Evolutionary conservation across 2,329 filamentous ascomycete genomes (phyloP).

Genomic region (Exophiala calicioides): DNA sequence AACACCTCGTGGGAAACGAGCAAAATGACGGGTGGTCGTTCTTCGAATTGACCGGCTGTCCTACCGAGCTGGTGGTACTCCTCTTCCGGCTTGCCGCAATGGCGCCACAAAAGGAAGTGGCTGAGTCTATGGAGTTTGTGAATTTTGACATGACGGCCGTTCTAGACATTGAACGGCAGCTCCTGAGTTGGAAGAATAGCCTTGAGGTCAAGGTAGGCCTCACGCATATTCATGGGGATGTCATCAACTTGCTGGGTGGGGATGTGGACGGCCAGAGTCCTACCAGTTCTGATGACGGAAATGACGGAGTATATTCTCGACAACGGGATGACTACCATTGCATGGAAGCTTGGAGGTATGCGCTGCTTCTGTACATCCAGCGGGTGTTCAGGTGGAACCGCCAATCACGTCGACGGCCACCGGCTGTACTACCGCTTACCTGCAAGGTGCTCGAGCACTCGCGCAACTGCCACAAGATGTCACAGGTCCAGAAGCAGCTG

Average conservation of each 20-base stretch:
- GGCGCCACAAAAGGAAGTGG: background rate
- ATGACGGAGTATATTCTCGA: background rate
- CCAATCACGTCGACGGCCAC: background rate
- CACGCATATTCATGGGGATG: background rate
- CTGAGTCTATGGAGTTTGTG: background rate
- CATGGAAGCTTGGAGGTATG: conserved; percentile 17
- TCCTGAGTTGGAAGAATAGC: background rate
- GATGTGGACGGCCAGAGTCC: background rate
- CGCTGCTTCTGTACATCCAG: conserved; percentile 16
- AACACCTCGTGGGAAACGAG: background rate
- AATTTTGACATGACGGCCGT: background rate
- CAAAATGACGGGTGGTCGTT: conserved; percentile 3
- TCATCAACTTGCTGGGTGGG: background rate
- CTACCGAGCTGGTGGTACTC: conserved; percentile 14
- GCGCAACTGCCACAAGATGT: conserved; percentile 8
- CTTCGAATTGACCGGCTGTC: conserved; percentile 20
- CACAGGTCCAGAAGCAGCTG: conserved; percentile 21
- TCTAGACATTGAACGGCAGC: conserved; percentile 6
- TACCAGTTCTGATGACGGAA: background rate
- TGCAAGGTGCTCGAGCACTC: conserved; percentile 8
- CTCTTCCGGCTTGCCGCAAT: conserved; percentile 11
- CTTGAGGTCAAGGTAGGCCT: background rate
- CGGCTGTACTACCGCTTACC: background rate
- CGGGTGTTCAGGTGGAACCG: conserved; percentile 4
- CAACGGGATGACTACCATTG: conserved; percentile 17